These are phyloP conservation scores for Colletotrichum sp. DNA, from an alignment of 2,329 filamentous ascomycete species.

Conservation along the genomic window DNA sequence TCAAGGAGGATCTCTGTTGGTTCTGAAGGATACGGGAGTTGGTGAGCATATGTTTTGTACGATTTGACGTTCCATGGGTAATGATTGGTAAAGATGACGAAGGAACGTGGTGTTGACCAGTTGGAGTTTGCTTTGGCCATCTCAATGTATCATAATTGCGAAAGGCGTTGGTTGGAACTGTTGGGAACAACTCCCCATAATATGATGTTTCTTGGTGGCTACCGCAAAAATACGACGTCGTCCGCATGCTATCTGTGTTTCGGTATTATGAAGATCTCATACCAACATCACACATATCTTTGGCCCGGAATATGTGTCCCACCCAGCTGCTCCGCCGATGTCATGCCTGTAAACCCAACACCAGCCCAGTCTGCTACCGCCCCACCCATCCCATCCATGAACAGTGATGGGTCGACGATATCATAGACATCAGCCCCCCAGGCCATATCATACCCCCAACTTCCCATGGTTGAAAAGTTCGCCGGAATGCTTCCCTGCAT, in stretches of 20 bases:
- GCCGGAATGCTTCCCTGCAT: not conserved
- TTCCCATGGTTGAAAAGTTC: not conserved
- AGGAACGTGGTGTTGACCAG: not conserved
- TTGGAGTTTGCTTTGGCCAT: not conserved
- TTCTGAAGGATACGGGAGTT: not conserved
- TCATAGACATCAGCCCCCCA: not conserved
- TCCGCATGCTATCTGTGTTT: accelerated
- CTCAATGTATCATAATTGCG: not conserved
- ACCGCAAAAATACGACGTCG: accelerated
- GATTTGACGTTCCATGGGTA: not conserved
- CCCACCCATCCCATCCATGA: not conserved
- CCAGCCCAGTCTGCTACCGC: not conserved
- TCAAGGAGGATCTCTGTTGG: not conserved
- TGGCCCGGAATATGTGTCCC: not conserved
- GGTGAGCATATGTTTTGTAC: not conserved
- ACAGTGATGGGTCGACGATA: not conserved
- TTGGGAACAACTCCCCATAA: not conserved
- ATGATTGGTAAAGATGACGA: not conserved
- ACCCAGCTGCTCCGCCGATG: not conserved
- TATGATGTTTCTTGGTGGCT: accelerated
- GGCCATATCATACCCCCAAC: not conserved
- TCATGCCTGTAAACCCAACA: not conserved
- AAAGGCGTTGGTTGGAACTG: not conserved
- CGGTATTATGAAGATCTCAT: accelerated
- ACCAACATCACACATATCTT: not conserved